Evolutionary conservation across 306 rosid genomes (phyloP).

Genomic region (Lathyrus aphaca): DNA sequence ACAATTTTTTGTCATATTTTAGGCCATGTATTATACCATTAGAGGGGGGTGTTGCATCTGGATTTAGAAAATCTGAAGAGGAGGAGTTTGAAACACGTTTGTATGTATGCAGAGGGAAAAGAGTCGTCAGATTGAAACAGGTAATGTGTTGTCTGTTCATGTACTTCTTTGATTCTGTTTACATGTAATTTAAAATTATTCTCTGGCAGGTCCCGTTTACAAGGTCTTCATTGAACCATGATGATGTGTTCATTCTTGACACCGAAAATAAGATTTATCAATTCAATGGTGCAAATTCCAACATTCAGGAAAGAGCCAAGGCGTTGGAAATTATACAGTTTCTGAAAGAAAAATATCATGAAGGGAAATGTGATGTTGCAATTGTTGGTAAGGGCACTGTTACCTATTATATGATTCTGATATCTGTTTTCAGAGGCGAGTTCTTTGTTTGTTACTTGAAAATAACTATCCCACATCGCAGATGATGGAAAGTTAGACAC

Average conservation of each 20-base stretch:
- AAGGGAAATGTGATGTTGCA: slow-evolving; percentile 85
- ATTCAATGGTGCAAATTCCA: slow-evolving; percentile 97
- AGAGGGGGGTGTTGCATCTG: slow-evolving; percentile 95
- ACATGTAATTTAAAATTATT: slow-evolving; percentile 39
- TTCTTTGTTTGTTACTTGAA: slow-evolving; percentile 33
- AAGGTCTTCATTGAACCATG: slow-evolving; percentile 94
- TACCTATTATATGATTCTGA: slow-evolving; percentile 8
- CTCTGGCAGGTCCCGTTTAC: slow-evolving; percentile 87
- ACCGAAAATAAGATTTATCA: slow-evolving; percentile 76
- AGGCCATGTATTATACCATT: slow-evolving; percentile 93
- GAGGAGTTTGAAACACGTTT: slow-evolving; percentile 80
- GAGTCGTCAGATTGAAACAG: slow-evolving; percentile 95
- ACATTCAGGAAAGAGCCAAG: slow-evolving; percentile 97
- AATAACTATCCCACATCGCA: slow-evolving; percentile 43
- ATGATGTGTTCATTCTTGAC: slow-evolving; percentile 94
- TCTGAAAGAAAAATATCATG: slow-evolving; percentile 90
- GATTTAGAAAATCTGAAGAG: slow-evolving; percentile 76
- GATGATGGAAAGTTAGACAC: slow-evolving; percentile 99
- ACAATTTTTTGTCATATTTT: slow-evolving; percentile 91
- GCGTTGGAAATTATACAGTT: slow-evolving; percentile 92
- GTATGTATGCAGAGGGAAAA: slow-evolving; percentile 86
- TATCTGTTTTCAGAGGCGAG: slow-evolving; percentile 22
- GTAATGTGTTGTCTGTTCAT: slow-evolving; percentile 45
- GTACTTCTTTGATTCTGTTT: slow-evolving; percentile 30
- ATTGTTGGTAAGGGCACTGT: slow-evolving; percentile 77